phyloP scores from a whole-genome alignment of 2,329 filamentous ascomycete genomes.

The Meredithiella fracta region DNA sequence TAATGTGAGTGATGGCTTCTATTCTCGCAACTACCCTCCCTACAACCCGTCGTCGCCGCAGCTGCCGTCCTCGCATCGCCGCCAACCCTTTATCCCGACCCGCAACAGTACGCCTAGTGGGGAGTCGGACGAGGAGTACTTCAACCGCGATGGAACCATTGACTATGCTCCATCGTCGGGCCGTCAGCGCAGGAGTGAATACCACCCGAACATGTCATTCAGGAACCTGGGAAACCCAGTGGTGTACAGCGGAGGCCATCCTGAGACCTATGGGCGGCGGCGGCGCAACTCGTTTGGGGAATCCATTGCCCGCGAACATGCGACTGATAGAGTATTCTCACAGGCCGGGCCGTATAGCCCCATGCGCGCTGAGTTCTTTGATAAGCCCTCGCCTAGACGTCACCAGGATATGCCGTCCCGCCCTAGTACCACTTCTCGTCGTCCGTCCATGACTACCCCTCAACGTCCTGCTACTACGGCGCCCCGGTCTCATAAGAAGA shows the following conservation, averaged over 20 bases:
- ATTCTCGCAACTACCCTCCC: slow-evolving; percentile 31
- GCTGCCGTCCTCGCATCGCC: slow-evolving; percentile 30
- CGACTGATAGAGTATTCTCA: slow-evolving; percentile 15
- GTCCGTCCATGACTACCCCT: slow-evolving; percentile 32
- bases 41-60: slow-evolving; percentile 26
- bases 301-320: slow-evolving; percentile 8
- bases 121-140: slow-evolving; percentile 44
- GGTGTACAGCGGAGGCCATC: background rate
- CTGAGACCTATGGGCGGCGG: slow-evolving; percentile 1
- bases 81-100: slow-evolving; percentile 41
- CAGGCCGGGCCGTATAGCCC: slow-evolving; percentile 13
- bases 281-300: slow-evolving; percentile 14
- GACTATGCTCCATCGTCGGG: slow-evolving; percentile 9
- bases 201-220: background rate
- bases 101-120: slow-evolving; percentile 41
- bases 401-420: slow-evolving; percentile 17
- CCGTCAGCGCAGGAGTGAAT: slow-evolving; percentile 7
- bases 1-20: slow-evolving; percentile 44
- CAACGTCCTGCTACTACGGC: slow-evolving; percentile 37
- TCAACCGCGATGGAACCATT: slow-evolving; percentile 10
- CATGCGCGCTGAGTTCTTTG: slow-evolving; percentile 9
- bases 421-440: slow-evolving; percentile 29
- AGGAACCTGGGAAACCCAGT: slow-evolving; percentile 1
- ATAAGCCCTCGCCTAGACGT: slow-evolving; percentile 2
- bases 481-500: slow-evolving; percentile 28